phyloP scores from a whole-genome alignment of 176 grass and related monocot species.

The Eleusine indica region DNA sequence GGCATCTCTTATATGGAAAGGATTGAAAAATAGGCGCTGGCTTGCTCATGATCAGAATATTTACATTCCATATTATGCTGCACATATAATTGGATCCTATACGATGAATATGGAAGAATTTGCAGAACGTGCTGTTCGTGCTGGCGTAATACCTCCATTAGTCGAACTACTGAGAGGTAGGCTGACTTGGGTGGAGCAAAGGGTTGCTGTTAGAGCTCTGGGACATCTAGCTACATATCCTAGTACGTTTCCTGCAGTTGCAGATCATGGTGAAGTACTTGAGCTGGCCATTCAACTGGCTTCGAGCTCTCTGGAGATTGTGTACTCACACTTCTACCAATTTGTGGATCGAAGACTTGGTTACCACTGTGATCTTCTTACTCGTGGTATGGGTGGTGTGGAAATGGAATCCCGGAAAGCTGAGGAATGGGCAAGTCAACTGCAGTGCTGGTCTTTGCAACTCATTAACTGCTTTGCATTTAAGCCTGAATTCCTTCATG shows the following conservation, averaged over 20 bases:
- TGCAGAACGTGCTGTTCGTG: constrained; percentile 85
- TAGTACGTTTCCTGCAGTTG: constrained; percentile 81
- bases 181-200: constrained; percentile 99
- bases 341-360: constrained; percentile 83
- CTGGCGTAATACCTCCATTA: constrained; percentile 86
- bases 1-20: constrained; percentile 97
- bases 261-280: constrained; percentile 94
- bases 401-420: constrained; percentile 99
- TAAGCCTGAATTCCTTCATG: constrained; percentile 90
- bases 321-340: constrained; percentile 98
- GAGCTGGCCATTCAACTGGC: constrained; percentile 96
- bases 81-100: constrained; percentile 97
- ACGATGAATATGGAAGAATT: constrained; percentile 99
- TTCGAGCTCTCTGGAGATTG: constrained; percentile 93
- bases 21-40: constrained; percentile 97
- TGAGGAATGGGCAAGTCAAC: constrained; percentile 99
- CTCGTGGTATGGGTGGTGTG: constrained; percentile 95
- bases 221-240: constrained; percentile 97
- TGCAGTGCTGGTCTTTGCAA: constrained; percentile 99
- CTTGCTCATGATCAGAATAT: constrained; percentile 98
- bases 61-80: constrained; percentile 97
- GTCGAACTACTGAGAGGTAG: constrained; percentile 96
- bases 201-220: constrained; percentile 91
- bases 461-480: constrained; percentile 99
- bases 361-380: constrained; percentile 97